Evolutionary conservation across 257 asterid genomes (phyloP), one percentile per base, ranked within the genome.

Genomic region (Henckelia pumila): DNA sequence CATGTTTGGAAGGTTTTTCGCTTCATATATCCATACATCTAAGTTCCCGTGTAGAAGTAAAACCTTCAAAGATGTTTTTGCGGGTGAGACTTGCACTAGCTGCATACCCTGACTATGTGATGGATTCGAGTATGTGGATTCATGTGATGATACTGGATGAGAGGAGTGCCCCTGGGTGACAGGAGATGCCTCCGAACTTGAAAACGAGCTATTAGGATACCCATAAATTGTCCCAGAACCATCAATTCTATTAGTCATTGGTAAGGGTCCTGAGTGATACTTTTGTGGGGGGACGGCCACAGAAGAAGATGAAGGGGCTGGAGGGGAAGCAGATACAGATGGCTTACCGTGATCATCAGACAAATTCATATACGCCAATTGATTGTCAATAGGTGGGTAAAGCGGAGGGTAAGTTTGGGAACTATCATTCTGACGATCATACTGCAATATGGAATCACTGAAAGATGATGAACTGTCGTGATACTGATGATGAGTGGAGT

Each of bases 1-100:
- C 99, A 94, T 91, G 83, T 94, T 94, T 21, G 99, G 99, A 64
- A 94, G 97, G 79, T 94, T 89, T 68, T 91, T 94, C 2, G 99
- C 99, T 68, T 88, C 96, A 44, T 74, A 64, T 20, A 94, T 84
- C 92, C 90, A 89, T 49, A 94, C 81, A 66, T 94, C 98, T 76
- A 94, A 84, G 80, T 91, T 83, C 25, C 99, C 98, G 17, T 94
- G 99, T 49, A 94, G 77, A 52, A 89, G 95, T 75, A 91, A 67
- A 67, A 85, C 81, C 79, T 81, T 94, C 73, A 81, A 65, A 68
- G 96, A 87, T 6, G 78, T 73, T 75, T 77, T 84, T 13, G 86
- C 64, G 40, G 96, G 74, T 4, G 86, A 59, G 62, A 81, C 70
- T 16, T 82, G 87, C 78, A 84, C 86, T 66, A 94, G 76, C 82